A percentile compares a stretch with the other conserved stretches of the same genome.
Evolutionary conservation across 2,329 filamentous ascomycete genomes (phyloP).

Genomic region (Cytospora paraplurivora): DNA sequence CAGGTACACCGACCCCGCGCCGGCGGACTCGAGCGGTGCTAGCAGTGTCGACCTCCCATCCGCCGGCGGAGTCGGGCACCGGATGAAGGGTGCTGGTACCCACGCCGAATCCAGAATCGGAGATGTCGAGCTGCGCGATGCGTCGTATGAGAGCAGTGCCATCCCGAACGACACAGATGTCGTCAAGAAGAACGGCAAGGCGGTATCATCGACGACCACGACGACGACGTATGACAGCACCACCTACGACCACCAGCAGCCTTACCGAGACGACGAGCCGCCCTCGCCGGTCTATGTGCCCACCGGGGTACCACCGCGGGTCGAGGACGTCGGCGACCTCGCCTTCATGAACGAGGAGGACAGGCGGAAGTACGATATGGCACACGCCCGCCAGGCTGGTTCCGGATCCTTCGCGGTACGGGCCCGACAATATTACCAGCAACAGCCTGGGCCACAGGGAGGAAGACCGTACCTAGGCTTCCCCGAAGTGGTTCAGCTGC

Average conservation of each 20-base stretch:
- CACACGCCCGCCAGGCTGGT: conserved; percentile 57
- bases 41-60: conserved; percentile 47
- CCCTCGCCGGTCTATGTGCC: conserved; percentile 62
- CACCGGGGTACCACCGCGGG: conserved; percentile 61
- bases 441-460: conserved; percentile 43
- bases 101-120: conserved; percentile 43
- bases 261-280: conserved; percentile 19
- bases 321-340: background rate
- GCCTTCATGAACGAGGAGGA: conserved; percentile 80
- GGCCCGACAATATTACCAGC: conserved; percentile 34
- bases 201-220: background rate
- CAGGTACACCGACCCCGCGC: conserved; percentile 57
- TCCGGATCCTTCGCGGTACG: conserved; percentile 39
- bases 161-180: conserved; percentile 57
- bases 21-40: conserved; percentile 54
- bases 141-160: conserved; percentile 66
- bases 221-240: too few relatives aligned
- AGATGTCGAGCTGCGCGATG: conserved; percentile 4
- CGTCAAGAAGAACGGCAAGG: conserved; percentile 37
- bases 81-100: conserved; percentile 24
- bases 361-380: conserved; percentile 70
- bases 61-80: background rate
- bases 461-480: conserved; percentile 1
- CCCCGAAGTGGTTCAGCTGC: background rate
- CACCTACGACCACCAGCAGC: background rate